Evolutionary conservation across 2,329 filamentous ascomycete species (phyloP), one percentile per base, ranked within the genome.

Genomic region (Thelonectria discophora): DNA sequence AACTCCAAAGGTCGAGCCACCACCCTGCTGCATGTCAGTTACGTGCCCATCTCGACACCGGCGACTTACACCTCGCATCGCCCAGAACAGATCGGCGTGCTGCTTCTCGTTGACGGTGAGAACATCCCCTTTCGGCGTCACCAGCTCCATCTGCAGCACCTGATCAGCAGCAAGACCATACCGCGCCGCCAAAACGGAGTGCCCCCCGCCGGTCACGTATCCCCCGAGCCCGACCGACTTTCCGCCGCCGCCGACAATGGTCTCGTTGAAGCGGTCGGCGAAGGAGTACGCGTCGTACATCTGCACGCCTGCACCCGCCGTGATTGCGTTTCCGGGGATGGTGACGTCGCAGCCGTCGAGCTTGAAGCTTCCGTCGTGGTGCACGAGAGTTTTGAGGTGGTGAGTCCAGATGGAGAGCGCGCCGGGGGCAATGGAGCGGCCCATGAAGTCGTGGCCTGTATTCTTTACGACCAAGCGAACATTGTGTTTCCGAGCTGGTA

Each of bases 141-240:
- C 82, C 0, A 88, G 75, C 30, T 87, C 81, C 74, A 85, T 81
- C 65, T 88, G 80, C 3, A 90, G 73, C 2, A 87, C 83, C 43
- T 89, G 83, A 65, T 90, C 88, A 1, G 84, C 86, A 2, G 77
- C 88, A n/a, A 91, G 74, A 0, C 88, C 88, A 63, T 84, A 84
- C 1, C 75, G 78, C 0, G 85, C 81, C 0, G 78, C 75, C 1
- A 90, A 74, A 0, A 84, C 72, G 0, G 80, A 83, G 71, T 90
- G 88, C 0, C 88, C 88, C 2, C 85, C 88, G 0, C 87, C 87
- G 13, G 86, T 85, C 2, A 83, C 77, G 54, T 86, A 90, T 0
- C 88, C 88, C 7, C 86, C 87, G 0, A 87, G 77, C 0, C 85
- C 84, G 2, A 90, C 87, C 0, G 82, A 82, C 45, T 80, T 81